Evolutionary conservation across 176 grass and related monocot species (phyloP).

Genomic region (Oryza longistaminata): DNA sequence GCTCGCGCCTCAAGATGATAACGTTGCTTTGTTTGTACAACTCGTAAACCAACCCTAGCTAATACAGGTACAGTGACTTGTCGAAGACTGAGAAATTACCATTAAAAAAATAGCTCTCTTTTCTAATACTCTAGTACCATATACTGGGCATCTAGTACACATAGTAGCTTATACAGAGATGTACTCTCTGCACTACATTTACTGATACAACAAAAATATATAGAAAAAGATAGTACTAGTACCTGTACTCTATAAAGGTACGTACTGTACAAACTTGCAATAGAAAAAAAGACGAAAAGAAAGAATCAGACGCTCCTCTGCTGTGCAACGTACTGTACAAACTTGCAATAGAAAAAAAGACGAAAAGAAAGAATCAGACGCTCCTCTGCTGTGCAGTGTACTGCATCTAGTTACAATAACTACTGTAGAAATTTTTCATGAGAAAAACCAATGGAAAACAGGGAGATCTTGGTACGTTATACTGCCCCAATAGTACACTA

Average conservation of each 20-base stretch:
- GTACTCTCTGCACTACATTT: background rate
- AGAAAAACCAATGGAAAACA: background rate
- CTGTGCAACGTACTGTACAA: background rate
- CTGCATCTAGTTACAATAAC: too few species aligned
- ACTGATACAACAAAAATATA: background rate
- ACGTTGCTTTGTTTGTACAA: too few species aligned
- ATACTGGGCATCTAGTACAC: too few species aligned
- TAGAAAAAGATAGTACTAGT: background rate
- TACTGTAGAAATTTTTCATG: background rate
- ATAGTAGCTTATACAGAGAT: background rate
- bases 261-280: background rate
- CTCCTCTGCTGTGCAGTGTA: background rate
- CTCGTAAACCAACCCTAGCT: too few species aligned
- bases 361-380: background rate
- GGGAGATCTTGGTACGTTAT: background rate
- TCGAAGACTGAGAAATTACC: background rate
- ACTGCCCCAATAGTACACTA: background rate
- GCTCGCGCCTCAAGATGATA: background rate
- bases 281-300: background rate
- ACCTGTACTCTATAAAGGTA: background rate
- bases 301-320: background rate
- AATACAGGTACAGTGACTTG: background rate
- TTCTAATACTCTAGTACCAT: background rate
- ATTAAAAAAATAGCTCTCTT: background rate
- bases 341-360: background rate